A percentile compares a stretch with the other conserved stretches of the same genome.
These are phyloP conservation scores for Asterochloris erici DNA, from an alignment of 139 green algal genomes.

Conservation along the genomic window DNA sequence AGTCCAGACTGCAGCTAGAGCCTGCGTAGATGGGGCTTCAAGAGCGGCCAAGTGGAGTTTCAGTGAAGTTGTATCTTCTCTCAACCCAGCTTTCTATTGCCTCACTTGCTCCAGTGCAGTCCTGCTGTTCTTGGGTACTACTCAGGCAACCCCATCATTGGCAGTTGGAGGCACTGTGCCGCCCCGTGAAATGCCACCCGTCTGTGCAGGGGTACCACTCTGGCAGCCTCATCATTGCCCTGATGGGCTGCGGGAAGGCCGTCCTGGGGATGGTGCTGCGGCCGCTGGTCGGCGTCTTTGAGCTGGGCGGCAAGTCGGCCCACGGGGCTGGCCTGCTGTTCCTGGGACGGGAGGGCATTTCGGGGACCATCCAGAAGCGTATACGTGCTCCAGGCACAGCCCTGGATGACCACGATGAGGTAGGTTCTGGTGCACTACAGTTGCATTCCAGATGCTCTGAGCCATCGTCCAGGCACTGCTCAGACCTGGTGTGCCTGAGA, in stretches of 20 bases:
- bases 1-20: too few relatives aligned
- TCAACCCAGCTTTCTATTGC: too few relatives aligned
- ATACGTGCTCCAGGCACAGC: conserved; percentile 59
- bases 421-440: neutral
- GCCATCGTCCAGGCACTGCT: neutral
- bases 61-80: too few relatives aligned
- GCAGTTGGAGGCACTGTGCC: too few relatives aligned
- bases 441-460: neutral
- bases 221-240: conserved; percentile 32
- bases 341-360: conserved; percentile 78
- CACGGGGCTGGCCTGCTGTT: conserved; percentile 65
- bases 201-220: conserved; percentile 37
- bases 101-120: too few relatives aligned
- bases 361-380: conserved; percentile 65
- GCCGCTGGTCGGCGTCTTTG: conserved; percentile 54
- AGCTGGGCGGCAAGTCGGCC: conserved; percentile 52
- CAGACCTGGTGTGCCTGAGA: neutral
- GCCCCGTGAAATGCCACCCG: neutral
- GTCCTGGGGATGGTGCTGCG: conserved; percentile 53
- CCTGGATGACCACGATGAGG: conserved; percentile 33
- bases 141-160: too few relatives aligned
- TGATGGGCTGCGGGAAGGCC: conserved; percentile 62
- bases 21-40: too few relatives aligned
- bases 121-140: too few relatives aligned
- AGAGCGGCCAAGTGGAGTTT: too few relatives aligned